Percentiles rank a stretch among this genome's conserved stretches.
phyloP scores from a whole-genome alignment of 1,284 basidiomycete genomes.

The Athelia psychrophila region DNA sequence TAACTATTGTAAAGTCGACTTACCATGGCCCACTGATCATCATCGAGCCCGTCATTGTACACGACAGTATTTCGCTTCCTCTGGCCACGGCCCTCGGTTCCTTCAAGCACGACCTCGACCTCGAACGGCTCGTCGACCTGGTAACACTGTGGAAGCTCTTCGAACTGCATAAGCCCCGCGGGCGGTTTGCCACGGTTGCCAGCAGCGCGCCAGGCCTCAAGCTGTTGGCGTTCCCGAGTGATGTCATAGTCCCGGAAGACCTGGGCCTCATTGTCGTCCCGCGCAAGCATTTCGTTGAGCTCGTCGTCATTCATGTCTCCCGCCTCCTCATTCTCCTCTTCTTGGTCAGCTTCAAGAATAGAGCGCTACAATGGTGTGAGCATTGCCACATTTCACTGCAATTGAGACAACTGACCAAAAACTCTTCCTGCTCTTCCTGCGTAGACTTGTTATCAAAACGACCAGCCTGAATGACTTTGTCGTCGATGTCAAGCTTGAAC shows the following conservation, averaged over 20 bases:
- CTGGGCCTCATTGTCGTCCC: constrained; percentile 77
- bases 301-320: constrained; percentile 98
- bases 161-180: constrained; percentile 78
- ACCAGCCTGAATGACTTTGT: constrained; percentile 99
- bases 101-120: constrained; percentile 62
- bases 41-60: constrained; percentile 93
- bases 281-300: constrained; percentile 91
- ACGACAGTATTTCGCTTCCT: constrained; percentile 82
- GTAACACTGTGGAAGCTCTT: constrained; percentile 93
- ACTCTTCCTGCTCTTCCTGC: constrained; percentile 95
- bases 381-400: background rate
- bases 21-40: constrained; percentile 91
- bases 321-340: constrained; percentile 90
- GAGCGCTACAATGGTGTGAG: constrained; percentile 55
- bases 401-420: constrained; percentile 60
- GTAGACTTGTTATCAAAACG: constrained; percentile 99
- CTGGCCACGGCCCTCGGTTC: constrained; percentile 80
- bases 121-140: constrained; percentile 82
- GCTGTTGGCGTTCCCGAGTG: constrained; percentile 73
- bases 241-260: constrained; percentile 87
- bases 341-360: constrained; percentile 84
- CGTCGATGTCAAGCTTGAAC: constrained; percentile 98
- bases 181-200: constrained; percentile 82
- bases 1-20: constrained; percentile 13
- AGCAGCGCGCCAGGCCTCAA: constrained; percentile 69